Evolutionary conservation across 2,329 filamentous ascomycete species (phyloP).

Genomic region (Beauveria brongniartii): DNA sequence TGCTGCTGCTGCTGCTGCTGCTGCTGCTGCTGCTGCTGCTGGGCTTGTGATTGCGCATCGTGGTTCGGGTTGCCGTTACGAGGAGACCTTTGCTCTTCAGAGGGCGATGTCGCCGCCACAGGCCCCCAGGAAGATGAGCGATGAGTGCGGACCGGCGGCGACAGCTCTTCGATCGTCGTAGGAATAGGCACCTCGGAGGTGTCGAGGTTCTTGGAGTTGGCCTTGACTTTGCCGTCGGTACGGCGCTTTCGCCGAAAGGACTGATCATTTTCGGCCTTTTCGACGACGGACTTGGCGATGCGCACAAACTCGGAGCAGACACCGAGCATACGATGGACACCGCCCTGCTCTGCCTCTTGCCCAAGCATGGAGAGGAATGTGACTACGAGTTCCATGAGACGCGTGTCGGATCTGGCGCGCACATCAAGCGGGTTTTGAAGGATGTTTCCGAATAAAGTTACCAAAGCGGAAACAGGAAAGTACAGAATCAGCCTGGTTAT

Average conservation of each 20-base stretch:
- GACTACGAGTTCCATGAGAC: slow-evolving; percentile 87
- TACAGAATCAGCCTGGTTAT: slow-evolving; percentile 72
- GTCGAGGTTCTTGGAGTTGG: slow-evolving; percentile 1
- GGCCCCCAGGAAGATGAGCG: slow-evolving; percentile 18
- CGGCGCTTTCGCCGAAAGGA: slow-evolving; percentile 78
- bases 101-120: slow-evolving; percentile 12
- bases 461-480: slow-evolving; percentile 89
- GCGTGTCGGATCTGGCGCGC: slow-evolving; percentile 78
- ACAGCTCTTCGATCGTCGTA: slow-evolving; percentile 19
- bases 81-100: slow-evolving; percentile 1
- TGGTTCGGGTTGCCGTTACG: not conserved
- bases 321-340: slow-evolving; percentile 86
- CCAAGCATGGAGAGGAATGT: slow-evolving; percentile 84
- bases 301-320: slow-evolving; percentile 96
- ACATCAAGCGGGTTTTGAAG: slow-evolving; percentile 90
- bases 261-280: slow-evolving; percentile 82
- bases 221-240: slow-evolving; percentile 23
- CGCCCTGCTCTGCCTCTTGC: slow-evolving; percentile 82
- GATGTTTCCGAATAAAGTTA: slow-evolving; percentile 94
- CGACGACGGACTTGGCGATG: slow-evolving; percentile 83
- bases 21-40: slow-evolving; percentile 4
- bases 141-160: slow-evolving; percentile 20
- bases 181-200: slow-evolving; percentile 11
- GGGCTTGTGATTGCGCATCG: not conserved
- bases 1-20: not conserved